Conservation (phyloP, 257 asterid genomes). For the Sherardia arvensis region DNA sequence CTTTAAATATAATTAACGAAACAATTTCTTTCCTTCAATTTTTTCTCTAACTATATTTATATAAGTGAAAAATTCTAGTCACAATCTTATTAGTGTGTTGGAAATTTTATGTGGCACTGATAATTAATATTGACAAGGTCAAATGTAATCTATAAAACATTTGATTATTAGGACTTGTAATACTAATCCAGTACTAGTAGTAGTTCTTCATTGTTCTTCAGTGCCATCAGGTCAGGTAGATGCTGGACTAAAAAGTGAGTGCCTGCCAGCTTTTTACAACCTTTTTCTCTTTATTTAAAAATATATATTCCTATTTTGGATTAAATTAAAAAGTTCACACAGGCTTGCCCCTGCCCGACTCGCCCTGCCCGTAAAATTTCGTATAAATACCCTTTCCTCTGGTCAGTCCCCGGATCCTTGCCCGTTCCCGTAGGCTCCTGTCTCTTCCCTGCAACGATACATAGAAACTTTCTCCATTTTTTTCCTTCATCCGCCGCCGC, state of each 20-base stretch:
- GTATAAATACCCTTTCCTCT: slow-evolving; percentile 1
- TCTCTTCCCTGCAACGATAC: neutral
- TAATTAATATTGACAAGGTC: too few species aligned
- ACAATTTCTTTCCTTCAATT: too few species aligned
- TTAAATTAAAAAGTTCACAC: neutral
- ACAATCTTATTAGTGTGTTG: too few species aligned
- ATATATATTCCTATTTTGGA: neutral
- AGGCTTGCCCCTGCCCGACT: neutral
- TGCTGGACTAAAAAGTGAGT: slow-evolving; percentile 10
- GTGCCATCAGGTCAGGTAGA: neutral
- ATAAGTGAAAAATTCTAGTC: too few species aligned
- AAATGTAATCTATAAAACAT: too few species aligned
- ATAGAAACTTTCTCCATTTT: neutral
- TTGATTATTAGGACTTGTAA: neutral
- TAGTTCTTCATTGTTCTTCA: neutral
- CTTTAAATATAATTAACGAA: too few species aligned
- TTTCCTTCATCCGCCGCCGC: slow-evolving; percentile 7
- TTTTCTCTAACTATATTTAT: too few species aligned
- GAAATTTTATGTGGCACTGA: too few species aligned
- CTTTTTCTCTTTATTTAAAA: neutral
- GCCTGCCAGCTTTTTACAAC: slow-evolving; percentile 22
- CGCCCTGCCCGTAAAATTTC: neutral
- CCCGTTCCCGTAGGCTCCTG: slow-evolving; percentile 13
- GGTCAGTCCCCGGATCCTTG: slow-evolving; percentile 18
- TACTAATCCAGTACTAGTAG: neutral